phyloP scores from a whole-genome alignment of 495 filamentous ascomycete genomes.

The Lasiosphaeria miniovina region DNA sequence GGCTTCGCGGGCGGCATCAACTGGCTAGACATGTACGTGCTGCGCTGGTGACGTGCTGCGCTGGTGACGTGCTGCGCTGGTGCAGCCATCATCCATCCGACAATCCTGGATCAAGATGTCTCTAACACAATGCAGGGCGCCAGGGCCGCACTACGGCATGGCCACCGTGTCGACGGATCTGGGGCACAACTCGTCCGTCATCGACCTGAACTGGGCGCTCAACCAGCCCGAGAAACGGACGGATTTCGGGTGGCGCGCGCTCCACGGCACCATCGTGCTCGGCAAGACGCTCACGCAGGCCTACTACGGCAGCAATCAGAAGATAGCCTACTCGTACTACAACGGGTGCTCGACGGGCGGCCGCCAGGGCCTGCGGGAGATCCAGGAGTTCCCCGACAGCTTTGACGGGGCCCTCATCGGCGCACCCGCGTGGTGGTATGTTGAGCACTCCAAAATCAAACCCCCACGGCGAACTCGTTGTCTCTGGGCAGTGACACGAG shows the following conservation, averaged over 20 bases:
- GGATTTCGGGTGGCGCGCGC: conserved; percentile 47
- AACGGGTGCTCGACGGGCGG: conserved; percentile 56
- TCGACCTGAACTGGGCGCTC: conserved; percentile 47
- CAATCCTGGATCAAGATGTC: background rate
- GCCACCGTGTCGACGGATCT: conserved; percentile 56
- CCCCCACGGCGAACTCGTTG: too few relatives aligned
- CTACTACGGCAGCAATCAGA: conserved; percentile 40
- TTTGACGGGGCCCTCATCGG: conserved; percentile 61
- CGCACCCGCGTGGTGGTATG: conserved; percentile 34
- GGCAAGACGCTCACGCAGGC: conserved; percentile 37
- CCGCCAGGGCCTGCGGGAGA: conserved; percentile 50
- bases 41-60: background rate
- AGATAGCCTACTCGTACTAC: conserved; percentile 49
- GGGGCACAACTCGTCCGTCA: conserved; percentile 47
- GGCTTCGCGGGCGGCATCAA: conserved; percentile 49
- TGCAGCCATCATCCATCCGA: background rate
- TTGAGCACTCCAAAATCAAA: too few relatives aligned
- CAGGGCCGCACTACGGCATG: conserved; percentile 39
- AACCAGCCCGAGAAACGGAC: conserved; percentile 33
- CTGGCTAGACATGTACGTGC: conserved; percentile 43
- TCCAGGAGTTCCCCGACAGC: conserved; percentile 49
- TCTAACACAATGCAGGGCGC: conserved; percentile 10
- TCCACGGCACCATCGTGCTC: conserved; percentile 46
- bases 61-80: background rate
- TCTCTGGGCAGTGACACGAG: too few relatives aligned